Evolutionary conservation across 495 filamentous ascomycete species (phyloP).

Genomic region (Neurospora cerealis): DNA sequence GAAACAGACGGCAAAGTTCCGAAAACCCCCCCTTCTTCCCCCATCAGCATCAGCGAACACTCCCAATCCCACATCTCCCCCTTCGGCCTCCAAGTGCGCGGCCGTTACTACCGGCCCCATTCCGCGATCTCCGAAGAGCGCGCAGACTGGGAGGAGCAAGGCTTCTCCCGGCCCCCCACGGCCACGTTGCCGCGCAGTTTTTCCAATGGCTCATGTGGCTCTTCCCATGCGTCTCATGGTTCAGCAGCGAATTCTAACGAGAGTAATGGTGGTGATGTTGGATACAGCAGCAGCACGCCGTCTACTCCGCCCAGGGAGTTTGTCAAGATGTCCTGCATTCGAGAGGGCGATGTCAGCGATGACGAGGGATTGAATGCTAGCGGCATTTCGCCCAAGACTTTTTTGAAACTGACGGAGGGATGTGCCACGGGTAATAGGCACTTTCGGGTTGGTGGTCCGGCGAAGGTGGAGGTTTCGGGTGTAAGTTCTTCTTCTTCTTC

Average conservation of each 20-base stretch:
- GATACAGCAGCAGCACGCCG: not conserved
- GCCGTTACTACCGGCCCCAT: not conserved
- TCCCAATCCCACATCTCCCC: too few relatives aligned
- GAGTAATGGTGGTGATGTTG: not conserved
- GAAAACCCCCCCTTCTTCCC: not conserved
- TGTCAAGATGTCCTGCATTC: not conserved
- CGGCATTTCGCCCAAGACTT: not conserved
- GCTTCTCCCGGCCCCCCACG: not conserved
- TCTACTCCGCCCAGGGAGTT: not conserved
- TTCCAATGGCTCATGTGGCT: not conserved
- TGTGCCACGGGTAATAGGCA: not conserved
- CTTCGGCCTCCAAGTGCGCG: not conserved
- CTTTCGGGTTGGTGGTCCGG: not conserved
- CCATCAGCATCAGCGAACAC: not conserved
- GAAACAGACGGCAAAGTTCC: not conserved
- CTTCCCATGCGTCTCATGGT: not conserved
- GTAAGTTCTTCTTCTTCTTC: not conserved
- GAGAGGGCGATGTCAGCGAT: not conserved
- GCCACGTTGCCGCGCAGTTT: not conserved
- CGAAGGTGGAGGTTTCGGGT: not conserved
- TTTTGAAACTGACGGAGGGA: not conserved
- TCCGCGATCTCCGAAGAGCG: not conserved
- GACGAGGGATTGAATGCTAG: not conserved
- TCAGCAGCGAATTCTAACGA: not conserved
- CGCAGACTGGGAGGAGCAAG: not conserved